A percentile compares a stretch with the other conserved stretches of the same genome.
Evolutionary conservation across 2,329 filamentous ascomycete genomes (phyloP).

Genomic region (Talaromyces sp.): DNA sequence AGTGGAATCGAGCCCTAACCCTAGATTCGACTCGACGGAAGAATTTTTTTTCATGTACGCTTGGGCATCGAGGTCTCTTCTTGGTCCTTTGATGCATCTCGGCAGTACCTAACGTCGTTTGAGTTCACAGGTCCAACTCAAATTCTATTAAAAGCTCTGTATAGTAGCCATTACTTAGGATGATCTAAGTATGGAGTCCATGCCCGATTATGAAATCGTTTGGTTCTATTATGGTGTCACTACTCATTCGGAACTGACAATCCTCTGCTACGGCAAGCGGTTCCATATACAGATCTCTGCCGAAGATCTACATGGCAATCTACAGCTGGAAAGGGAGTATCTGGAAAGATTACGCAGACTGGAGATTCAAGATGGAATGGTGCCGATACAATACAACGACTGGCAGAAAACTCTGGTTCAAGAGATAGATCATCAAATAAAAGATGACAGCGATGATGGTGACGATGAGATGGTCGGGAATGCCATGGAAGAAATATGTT

Average conservation of each 20-base stretch:
- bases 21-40: too few species aligned
- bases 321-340: neutral
- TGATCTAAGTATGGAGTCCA: too few species aligned
- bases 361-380: neutral
- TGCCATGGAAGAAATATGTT: neutral
- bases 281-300: conserved; percentile 10
- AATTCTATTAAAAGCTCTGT: too few species aligned
- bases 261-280: conserved; percentile 7
- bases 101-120: too few species aligned
- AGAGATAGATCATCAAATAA: neutral
- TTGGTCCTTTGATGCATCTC: too few species aligned
- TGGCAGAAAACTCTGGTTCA: neutral
- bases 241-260: neutral
- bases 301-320: neutral
- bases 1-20: too few species aligned
- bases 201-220: neutral
- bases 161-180: too few species aligned
- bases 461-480: neutral
- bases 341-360: neutral
- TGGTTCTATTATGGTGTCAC: neutral
- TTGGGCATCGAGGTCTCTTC: too few species aligned
- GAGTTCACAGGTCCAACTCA: too few species aligned
- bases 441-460: neutral
- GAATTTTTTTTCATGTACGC: too few species aligned
- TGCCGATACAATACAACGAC: neutral